Percentiles rank a stretch among this genome's conserved stretches.
Conservation (phyloP, 768 basidiomycete species). For the Tulasnella sp. region DNA sequence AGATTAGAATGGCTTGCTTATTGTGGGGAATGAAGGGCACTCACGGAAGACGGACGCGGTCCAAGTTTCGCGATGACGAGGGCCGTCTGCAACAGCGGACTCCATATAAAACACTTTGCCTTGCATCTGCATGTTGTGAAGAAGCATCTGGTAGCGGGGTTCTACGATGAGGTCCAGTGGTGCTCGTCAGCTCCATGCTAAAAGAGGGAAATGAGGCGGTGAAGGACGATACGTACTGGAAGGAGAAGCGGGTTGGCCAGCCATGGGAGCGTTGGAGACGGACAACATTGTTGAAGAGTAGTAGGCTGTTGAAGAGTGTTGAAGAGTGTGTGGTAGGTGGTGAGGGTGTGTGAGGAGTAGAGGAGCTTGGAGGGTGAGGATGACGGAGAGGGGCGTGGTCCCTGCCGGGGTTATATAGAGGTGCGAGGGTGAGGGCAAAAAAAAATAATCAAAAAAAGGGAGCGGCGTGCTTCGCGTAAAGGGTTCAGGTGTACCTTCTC, state of each 20-base stretch:
- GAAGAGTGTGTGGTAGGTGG: neutral
- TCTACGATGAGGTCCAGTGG: neutral
- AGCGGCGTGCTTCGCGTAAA: too few relatives aligned
- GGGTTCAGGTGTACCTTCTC: too few relatives aligned
- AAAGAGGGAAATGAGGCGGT: neutral
- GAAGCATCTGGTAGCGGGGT: constrained; percentile 11
- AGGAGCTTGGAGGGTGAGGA: neutral
- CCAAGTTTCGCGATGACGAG: constrained; percentile 11
- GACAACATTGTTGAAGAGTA: neutral
- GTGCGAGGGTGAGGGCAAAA: too few relatives aligned
- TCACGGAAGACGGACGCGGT: constrained; percentile 7
- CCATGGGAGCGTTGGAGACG: neutral
- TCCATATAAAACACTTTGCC: neutral
- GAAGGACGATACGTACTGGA: neutral
- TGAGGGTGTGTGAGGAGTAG: neutral
- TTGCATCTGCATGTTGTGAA: constrained; percentile 20
- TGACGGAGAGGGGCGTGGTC: neutral
- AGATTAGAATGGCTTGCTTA: neutral
- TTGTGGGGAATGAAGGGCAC: neutral
- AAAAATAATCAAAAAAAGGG: too few relatives aligned
- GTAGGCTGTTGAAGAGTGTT: neutral
- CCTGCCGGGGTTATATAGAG: neutral
- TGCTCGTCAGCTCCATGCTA: neutral
- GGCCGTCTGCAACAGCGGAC: neutral
- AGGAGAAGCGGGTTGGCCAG: neutral